Conservation (phyloP, 331 rosid species). For the Cydonia oblonga region DNA sequence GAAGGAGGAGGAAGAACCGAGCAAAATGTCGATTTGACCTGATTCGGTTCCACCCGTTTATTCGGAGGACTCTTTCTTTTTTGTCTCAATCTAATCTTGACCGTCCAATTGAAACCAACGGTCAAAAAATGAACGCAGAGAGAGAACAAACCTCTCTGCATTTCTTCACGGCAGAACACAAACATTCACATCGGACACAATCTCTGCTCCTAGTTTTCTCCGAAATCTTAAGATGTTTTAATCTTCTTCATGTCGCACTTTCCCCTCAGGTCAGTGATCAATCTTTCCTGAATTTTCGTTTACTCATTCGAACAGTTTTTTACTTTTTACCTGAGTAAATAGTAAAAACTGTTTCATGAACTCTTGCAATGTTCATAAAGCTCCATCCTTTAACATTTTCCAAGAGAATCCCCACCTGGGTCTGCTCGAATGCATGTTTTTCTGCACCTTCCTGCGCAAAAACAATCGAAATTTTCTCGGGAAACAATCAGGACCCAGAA, state of each 20-base stretch:
- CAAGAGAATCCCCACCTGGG: constrained; percentile 44
- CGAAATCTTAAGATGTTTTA: neutral
- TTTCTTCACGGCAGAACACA: neutral
- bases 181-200: neutral
- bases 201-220: neutral
- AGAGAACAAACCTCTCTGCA: neutral
- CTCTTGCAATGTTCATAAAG: constrained; percentile 51
- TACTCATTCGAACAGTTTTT: neutral
- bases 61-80: too few species aligned
- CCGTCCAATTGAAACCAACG: neutral
- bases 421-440: constrained; percentile 21
- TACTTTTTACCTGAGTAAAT: neutral
- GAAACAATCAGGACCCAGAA: constrained; percentile 21
- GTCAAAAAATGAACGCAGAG: neutral
- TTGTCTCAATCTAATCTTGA: neutral
- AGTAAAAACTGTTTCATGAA: constrained; percentile 3
- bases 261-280: constrained; percentile 26
- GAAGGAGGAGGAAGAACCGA: too few species aligned
- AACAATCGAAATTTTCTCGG: constrained; percentile 28
- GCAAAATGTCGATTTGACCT: neutral
- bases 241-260: neutral
- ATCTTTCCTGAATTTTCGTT: neutral
- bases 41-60: neutral
- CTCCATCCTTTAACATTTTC: constrained; percentile 32
- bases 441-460: constrained; percentile 38